Conservation (phyloP, 306 rosid species). For the Benincasa hispida region DNA sequence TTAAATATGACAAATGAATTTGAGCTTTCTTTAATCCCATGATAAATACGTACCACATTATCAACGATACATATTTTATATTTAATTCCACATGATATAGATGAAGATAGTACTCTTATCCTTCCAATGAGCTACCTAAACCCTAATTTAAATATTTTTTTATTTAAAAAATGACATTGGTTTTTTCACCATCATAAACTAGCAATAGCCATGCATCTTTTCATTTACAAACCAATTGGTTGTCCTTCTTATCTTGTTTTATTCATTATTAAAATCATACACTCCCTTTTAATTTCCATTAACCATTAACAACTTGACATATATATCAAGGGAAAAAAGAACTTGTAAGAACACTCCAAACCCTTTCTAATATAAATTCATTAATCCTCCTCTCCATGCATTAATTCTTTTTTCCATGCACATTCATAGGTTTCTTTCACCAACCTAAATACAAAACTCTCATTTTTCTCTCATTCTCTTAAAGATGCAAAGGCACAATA, state of each 20-base stretch:
- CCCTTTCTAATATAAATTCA: background rate
- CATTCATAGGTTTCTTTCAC: background rate
- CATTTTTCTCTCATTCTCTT: background rate
- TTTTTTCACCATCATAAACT: constrained; percentile 2
- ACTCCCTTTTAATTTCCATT: constrained; percentile 23
- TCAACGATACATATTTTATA: background rate
- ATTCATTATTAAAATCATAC: constrained; percentile 27
- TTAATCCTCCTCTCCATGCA: background rate
- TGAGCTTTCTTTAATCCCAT: too few species aligned
- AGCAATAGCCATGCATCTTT: constrained; percentile 30
- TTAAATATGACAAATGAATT: too few species aligned
- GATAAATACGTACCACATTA: background rate
- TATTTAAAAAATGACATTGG: constrained; percentile 18
- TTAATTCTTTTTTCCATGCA: background rate
- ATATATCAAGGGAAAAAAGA: background rate
- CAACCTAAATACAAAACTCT: background rate
- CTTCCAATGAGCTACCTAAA: constrained; percentile 53
- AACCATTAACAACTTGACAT: constrained; percentile 10
- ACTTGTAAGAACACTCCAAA: background rate
- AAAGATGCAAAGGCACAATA: constrained; percentile 45
- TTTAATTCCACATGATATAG: background rate
- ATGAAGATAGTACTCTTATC: background rate
- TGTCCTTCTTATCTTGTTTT: constrained; percentile 1
- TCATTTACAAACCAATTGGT: constrained; percentile 26
- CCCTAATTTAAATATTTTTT: constrained; percentile 16